Conservation (phyloP, 2,329 filamentous ascomycete species). For the Podosphaera xanthii region DNA sequence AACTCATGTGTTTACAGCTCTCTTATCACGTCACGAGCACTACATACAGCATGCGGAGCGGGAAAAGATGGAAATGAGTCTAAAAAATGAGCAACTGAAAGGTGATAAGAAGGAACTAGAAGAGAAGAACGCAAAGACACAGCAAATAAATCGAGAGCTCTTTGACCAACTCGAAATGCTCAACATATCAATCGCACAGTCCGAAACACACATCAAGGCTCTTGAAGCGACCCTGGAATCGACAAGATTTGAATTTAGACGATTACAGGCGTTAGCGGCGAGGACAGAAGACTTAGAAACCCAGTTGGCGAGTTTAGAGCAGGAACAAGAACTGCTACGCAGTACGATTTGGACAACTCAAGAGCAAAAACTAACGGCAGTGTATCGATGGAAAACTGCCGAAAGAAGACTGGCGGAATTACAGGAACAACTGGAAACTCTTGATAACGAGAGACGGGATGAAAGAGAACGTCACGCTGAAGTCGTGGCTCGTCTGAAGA, state of each 20-base stretch:
- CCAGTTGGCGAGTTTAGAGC: constrained; percentile 57
- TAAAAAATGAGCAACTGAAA: constrained; percentile 56
- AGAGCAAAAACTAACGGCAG: constrained; percentile 54
- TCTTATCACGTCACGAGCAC: constrained; percentile 77
- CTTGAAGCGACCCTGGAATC: constrained; percentile 56
- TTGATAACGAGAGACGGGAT: constrained; percentile 61
- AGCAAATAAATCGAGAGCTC: constrained; percentile 62
- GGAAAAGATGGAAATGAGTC: constrained; percentile 51
- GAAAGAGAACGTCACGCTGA: constrained; percentile 67
- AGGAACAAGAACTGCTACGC: constrained; percentile 56
- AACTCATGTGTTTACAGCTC: constrained; percentile 57
- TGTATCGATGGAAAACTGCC: constrained; percentile 66
- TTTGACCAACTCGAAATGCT: constrained; percentile 67
- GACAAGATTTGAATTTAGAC: constrained; percentile 54
- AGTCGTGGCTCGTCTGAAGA: constrained; percentile 61
- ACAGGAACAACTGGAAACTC: constrained; percentile 69
- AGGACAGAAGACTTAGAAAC: constrained; percentile 60
- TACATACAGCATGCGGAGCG: constrained; percentile 84
- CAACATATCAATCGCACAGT: constrained; percentile 57
- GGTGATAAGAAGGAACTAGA: constrained; percentile 51
- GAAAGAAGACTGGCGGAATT: constrained; percentile 58
- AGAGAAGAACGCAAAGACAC: constrained; percentile 49
- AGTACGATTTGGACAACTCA: constrained; percentile 41
- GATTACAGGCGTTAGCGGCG: constrained; percentile 48
- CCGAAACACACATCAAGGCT: constrained; percentile 55